These are phyloP conservation scores for Nicotiana paniculata DNA, from an alignment of 257 asterid genomes.

Conservation along the genomic window DNA sequence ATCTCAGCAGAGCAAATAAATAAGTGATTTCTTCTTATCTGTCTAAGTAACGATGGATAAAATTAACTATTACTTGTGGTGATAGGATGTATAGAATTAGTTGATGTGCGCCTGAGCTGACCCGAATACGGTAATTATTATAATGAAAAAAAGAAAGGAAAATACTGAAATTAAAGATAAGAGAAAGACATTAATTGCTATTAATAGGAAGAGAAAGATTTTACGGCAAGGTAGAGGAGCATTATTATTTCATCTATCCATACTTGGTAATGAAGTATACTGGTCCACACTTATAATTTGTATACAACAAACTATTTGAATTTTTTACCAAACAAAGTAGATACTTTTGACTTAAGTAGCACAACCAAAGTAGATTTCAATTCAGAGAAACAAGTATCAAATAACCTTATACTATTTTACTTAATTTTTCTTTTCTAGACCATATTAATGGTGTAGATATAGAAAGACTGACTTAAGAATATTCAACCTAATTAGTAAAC, in stretches of 20 bases:
- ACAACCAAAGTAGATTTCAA: background rate
- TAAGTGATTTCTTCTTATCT: too few relatives aligned
- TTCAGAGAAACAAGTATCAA: background rate
- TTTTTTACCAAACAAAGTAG: background rate
- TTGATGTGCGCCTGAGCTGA: too few relatives aligned
- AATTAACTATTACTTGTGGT: too few relatives aligned
- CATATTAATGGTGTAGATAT: background rate
- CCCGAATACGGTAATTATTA: too few relatives aligned
- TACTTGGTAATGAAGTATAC: background rate
- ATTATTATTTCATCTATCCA: background rate
- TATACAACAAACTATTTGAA: background rate
- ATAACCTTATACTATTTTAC: background rate
- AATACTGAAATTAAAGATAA: too few relatives aligned
- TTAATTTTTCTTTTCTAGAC: background rate
- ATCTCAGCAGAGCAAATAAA: too few relatives aligned
- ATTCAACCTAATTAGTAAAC: background rate
- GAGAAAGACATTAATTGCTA: too few relatives aligned
- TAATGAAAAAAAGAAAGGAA: too few relatives aligned
- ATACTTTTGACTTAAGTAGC: background rate
- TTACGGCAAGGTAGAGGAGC: constrained; percentile 1
- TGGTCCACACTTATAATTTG: background rate
- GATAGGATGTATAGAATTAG: too few relatives aligned
- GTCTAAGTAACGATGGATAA: too few relatives aligned
- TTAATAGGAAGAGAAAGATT: background rate
- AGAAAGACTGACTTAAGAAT: background rate